Conservation (phyloP, 495 filamentous ascomycete species). For the Sphaerosporella brunnea region DNA sequence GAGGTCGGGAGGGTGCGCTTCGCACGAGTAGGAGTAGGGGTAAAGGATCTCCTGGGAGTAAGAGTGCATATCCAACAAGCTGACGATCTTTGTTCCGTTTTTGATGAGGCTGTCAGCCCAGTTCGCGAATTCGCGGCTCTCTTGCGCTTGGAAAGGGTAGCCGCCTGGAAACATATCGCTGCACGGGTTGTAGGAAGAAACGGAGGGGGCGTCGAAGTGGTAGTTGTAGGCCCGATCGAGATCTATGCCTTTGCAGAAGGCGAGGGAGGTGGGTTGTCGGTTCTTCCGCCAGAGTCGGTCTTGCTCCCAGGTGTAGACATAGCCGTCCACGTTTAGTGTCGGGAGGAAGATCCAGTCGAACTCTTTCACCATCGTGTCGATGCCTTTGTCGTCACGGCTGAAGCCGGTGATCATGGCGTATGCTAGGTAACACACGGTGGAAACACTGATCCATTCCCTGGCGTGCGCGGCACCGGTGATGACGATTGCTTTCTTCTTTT, state of each 20-base stretch:
- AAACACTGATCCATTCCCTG: conserved; percentile 89
- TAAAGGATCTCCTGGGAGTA: conserved; percentile 91
- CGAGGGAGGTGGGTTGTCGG: conserved; percentile 62
- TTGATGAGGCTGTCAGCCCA: conserved; percentile 77
- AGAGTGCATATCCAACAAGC: conserved; percentile 78
- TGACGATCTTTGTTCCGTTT: conserved; percentile 53
- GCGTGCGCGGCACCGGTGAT: conserved; percentile 75
- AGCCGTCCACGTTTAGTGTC: conserved; percentile 82
- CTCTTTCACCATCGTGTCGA: conserved; percentile 57
- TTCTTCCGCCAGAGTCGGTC: conserved; percentile 96
- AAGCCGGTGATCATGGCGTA: conserved; percentile 76
- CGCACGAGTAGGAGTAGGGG: conserved; percentile 77
- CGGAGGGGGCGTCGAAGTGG: conserved; percentile 56
- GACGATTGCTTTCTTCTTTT: conserved; percentile 52
- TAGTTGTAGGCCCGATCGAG: conserved; percentile 63
- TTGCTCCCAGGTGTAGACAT: conserved; percentile 78
- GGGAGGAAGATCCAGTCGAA: conserved; percentile 85
- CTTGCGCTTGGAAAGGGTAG: conserved; percentile 63
- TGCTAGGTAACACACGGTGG: conserved; percentile 75
- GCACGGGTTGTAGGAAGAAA: conserved; percentile 59
- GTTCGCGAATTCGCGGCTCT: conserved; percentile 54
- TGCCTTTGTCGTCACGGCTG: conserved; percentile 41
- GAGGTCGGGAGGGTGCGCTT: conserved; percentile 54
- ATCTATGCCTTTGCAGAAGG: conserved; percentile 74
- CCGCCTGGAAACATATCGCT: conserved; percentile 78